These are phyloP conservation scores for Rhodotorula sp. DNA, from an alignment of 1,284 basidiomycete genomes.

Conservation along the genomic window DNA sequence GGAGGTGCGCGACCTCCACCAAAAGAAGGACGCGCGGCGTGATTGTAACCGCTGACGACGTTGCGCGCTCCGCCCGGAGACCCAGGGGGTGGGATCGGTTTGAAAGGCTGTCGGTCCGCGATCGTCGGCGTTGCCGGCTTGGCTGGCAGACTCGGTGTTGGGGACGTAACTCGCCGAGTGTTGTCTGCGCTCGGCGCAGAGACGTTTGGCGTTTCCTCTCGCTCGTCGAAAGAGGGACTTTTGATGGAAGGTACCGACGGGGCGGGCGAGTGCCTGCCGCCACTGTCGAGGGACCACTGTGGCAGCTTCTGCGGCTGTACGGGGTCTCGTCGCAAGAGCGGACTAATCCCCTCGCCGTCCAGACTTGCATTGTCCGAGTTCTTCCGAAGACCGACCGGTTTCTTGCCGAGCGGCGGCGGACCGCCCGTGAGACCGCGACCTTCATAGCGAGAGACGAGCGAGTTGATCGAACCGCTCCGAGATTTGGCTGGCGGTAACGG, in stretches of 20 bases:
- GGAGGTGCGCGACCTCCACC: background rate
- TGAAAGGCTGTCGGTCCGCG: constrained; percentile 22
- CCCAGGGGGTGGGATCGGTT: constrained; percentile 26
- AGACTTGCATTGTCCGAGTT: constrained; percentile 14
- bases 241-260: background rate
- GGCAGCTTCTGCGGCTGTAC: constrained; percentile 7
- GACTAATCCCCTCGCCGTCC: background rate
- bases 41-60: background rate
- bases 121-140: constrained; percentile 10
- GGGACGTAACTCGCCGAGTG: constrained; percentile 4
- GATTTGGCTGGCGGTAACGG: constrained; percentile 4
- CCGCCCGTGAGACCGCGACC: constrained; percentile 19
- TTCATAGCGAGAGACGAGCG: constrained; percentile 44
- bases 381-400: constrained; percentile 18
- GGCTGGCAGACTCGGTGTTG: background rate
- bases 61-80: constrained; percentile 1
- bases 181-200: background rate
- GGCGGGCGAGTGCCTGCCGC: background rate
- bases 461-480: constrained; percentile 31
- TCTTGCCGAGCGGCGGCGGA: constrained; percentile 12
- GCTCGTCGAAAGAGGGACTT: background rate
- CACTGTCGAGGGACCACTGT: constrained; percentile 1
- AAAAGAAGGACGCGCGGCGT: background rate
- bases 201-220: background rate
- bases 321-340: background rate